A percentile compares a stretch with the other conserved stretches of the same genome.
Evolutionary conservation across 2,329 filamentous ascomycete genomes (phyloP).

Genomic region (Fusarium ramigenum): DNA sequence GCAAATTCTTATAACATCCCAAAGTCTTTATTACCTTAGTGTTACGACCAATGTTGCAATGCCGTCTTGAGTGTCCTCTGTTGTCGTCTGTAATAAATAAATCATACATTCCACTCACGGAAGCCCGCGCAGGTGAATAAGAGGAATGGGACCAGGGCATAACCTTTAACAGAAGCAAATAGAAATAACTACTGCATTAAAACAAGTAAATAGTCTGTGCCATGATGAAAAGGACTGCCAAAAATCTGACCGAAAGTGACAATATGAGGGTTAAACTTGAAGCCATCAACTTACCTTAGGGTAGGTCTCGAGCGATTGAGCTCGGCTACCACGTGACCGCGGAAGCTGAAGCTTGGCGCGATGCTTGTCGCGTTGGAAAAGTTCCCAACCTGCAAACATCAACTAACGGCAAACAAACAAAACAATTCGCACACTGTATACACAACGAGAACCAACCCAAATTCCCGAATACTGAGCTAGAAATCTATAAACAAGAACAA

Average conservation of each 20-base stretch:
- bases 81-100: fast-evolving
- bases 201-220: neutral
- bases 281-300: neutral
- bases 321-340: slow-evolving; percentile 29
- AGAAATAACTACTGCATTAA: too few species aligned
- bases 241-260: neutral
- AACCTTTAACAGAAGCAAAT: neutral
- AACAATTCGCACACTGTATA: neutral
- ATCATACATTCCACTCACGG: fast-evolving
- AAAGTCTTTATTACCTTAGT: too few species aligned
- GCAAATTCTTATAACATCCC: fast-evolving
- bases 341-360: slow-evolving; percentile 32
- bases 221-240: neutral
- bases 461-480: neutral
- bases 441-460: neutral
- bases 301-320: neutral
- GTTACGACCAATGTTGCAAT: fast-evolving
- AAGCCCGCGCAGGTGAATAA: neutral
- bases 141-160: neutral
- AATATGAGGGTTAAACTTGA: neutral
- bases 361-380: slow-evolving; percentile 43
- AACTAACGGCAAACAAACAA: slow-evolving; percentile 8
- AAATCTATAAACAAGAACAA: neutral
- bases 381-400: slow-evolving; percentile 27
- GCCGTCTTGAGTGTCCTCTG: too few species aligned